A percentile compares a stretch with the other conserved stretches of the same genome.
phyloP scores from a whole-genome alignment of 331 rosid species.

The Malus hybrid region DNA sequence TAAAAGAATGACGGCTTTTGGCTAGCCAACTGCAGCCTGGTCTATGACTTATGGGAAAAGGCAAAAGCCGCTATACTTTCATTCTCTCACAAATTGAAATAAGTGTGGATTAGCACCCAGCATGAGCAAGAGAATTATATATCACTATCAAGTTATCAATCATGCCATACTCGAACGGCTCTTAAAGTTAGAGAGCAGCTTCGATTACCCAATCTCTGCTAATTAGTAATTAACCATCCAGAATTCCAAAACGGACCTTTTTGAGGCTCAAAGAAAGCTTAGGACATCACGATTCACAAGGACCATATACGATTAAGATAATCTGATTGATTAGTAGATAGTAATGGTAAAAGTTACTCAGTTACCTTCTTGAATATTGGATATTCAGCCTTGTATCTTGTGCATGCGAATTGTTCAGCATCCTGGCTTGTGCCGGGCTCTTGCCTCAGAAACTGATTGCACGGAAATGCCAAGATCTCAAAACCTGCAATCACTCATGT shows the following conservation, averaged over 20 bases:
- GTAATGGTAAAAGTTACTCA: not conserved
- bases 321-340: not conserved
- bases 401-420: conserved; percentile 70
- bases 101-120: not conserved
- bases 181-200: no score
- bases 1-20: no score
- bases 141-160: not conserved
- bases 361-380: conserved; percentile 86
- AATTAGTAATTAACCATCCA: not conserved
- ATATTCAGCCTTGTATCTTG: conserved; percentile 73
- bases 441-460: conserved; percentile 85
- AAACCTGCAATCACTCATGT: conserved; percentile 42
- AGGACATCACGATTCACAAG: not conserved
- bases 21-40: not conserved
- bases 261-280: not conserved
- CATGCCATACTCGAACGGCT: not conserved
- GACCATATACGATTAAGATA: not conserved
- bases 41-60: not conserved
- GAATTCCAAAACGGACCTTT: not conserved
- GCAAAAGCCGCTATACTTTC: no score
- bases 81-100: not conserved
- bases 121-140: not conserved
- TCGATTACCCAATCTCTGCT: no score
- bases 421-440: conserved; percentile 81
- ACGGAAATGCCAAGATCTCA: conserved; percentile 93